phyloP scores from a whole-genome alignment of 306 rosid species.

The Alnus glutinosa region DNA sequence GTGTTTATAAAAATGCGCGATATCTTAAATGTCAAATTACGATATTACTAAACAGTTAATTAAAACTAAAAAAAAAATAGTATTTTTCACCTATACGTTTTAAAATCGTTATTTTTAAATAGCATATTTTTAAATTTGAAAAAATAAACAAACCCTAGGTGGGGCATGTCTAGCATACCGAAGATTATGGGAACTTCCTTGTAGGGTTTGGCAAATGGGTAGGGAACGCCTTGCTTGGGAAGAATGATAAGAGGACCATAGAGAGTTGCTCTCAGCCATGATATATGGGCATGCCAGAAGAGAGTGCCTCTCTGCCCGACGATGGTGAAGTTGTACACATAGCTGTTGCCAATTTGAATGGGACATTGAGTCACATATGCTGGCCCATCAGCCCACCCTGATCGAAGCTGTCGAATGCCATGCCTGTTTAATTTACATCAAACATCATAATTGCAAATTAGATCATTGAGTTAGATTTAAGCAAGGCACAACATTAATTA shows the following conservation, averaged over 20 bases:
- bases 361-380: conserved; percentile 74
- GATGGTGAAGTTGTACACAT: conserved; percentile 64
- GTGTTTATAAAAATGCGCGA: no score
- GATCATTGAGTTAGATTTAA: not conserved
- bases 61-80: no score
- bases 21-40: no score
- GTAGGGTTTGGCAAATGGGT: conserved; percentile 41
- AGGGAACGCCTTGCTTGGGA: conserved; percentile 50
- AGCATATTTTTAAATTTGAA: no score
- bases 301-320: conserved; percentile 70
- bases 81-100: no score
- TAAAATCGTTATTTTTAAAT: no score
- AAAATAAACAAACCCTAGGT: not conserved
- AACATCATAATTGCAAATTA: not conserved
- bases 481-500: not conserved
- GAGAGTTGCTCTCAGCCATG: conserved; percentile 64
- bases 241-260: conserved; percentile 62
- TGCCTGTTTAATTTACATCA: conserved; percentile 47
- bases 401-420: conserved; percentile 56
- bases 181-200: conserved; percentile 18
- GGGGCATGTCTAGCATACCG: not conserved
- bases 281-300: conserved; percentile 67
- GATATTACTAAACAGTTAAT: no score
- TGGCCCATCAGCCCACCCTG: conserved; percentile 76
- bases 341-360: conserved; percentile 58